Base-by-base conservation (phyloP, 148 eudicot species). In the Spergularia bocconei region DNA sequence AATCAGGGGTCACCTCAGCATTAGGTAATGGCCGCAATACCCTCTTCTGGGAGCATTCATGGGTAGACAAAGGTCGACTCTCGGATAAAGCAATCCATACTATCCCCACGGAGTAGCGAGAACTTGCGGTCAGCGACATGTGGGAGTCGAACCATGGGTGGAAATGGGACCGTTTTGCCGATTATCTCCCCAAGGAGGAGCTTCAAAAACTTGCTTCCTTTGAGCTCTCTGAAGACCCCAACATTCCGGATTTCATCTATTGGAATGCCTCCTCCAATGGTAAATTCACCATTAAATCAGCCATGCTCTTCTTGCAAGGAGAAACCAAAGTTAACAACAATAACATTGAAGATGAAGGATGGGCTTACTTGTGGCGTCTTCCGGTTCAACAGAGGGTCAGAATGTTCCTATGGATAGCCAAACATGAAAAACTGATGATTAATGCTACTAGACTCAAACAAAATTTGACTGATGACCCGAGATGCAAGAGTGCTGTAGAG, bases 1-100 rank as follows among this genome's bases (percentile, higher is more conserved):
- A 15, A 0, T 0, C n/a, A 5, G 75, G 63, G 0, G 0, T 6
- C 0, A 6, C 12, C 0, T 5, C 8, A 0, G 6, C 36, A 0
- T 1, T 71, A 0, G 75, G 65, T 1, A 19, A 58, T 71, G 56
- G 71, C 0, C 8, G 1, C 0, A 20, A 13, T 0, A 68, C 57
- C 0, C 4, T 50, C 0, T 68, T 71, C 4, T 58, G n/a, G 75
- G 53, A 71, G 12, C 54, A 71, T 2, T 0, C 1, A 1, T 71
- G 75, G 75, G 33, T 16, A 0, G 44, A 15, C 12, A 9, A 0
- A 2, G 20, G 3, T 0, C 3, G 10, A 15, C 63, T n/a, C n/a
- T n/a, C n/a, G n/a, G n/a, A n/a, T n/a, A n/a, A n/a, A n/a, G n/a
- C n/a, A n/a, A n/a, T n/a, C n/a, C n/a, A n/a, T n/a, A n/a, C n/a